Base-by-base conservation (phyloP, 805 yeast species). In the Candida ipomoeae region DNA sequence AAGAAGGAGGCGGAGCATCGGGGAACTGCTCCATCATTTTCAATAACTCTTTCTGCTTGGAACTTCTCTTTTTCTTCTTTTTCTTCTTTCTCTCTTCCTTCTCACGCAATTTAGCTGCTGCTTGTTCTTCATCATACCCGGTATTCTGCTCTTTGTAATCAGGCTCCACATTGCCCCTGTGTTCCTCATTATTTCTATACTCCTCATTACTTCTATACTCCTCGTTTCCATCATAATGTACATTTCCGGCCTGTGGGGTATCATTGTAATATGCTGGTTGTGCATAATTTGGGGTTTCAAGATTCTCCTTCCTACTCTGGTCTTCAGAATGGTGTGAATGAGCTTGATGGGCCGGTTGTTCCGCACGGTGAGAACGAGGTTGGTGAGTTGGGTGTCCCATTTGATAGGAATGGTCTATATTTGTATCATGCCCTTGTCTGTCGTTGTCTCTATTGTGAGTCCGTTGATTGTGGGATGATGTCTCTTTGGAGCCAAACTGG, bases 1-100 rank as follows among this genome's bases (percentile, higher is more conserved):
- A 42, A n/a, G 56, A 41, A 7, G 61, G 61, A 6, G 59, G 61
- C 2, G 61, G 61, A 0, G 56, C 61, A 36, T 54, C 55, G 10
- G 61, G 61, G 3, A 52, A 44, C 20, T 46, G 40, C 18, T 41
- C 46, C 48, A 56, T 48, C 57, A 49, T 46, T 8, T 39, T 44
- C 29, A 43, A 46, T 2, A 40, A 17, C 15, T 46, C 54, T 20
- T 44, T 50, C 31, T n/a, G 44, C 26, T 44, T 48, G n/a, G 31
- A 18, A 29, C 46, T 52, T 42, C 48, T 47, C 50, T 58, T 58
- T 49, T 51, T 54, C 38, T 57, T 56, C 44, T 49, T 58, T 29
- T 45, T 47, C 31, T 45, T 52, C 40, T 46, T 47, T 35, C 46
- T 51, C 15, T 40, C 42, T 8, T 17, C 35, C 17, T 32, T 35